Evolutionary conservation across 768 basidiomycete species (phyloP).

Genomic region (Mrakia frigida): DNA sequence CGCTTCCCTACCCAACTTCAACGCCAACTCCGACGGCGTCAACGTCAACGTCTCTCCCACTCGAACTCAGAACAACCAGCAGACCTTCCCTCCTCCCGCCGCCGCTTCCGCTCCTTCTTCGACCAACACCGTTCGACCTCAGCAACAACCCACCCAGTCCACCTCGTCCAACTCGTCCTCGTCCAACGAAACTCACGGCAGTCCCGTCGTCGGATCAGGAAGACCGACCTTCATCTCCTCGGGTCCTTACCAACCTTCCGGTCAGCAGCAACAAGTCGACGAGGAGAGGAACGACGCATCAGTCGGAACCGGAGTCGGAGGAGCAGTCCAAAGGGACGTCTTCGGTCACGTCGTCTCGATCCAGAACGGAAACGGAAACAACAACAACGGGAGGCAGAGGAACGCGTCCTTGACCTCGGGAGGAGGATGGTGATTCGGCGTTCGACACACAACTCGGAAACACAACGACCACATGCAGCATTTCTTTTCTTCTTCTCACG

Average conservation of each 20-base stretch:
- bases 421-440: background rate
- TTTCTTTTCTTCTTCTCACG: no score
- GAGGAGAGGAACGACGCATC: background rate
- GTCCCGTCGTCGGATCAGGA: background rate
- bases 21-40: background rate
- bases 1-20: slow-evolving; percentile 2
- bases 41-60: background rate
- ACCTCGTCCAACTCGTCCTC: background rate
- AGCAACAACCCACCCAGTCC: no score
- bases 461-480: background rate
- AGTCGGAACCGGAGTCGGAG: background rate
- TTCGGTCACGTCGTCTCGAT: slow-evolving; percentile 12
- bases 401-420: background rate
- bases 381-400: background rate
- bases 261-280: background rate
- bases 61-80: background rate
- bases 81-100: background rate
- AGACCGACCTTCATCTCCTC: slow-evolving; percentile 2
- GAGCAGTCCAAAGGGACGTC: background rate
- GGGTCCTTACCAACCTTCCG: background rate
- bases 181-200: background rate
- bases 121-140: background rate
- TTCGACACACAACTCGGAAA: background rate
- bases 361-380: background rate
- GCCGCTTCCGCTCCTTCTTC: background rate